Base-by-base conservation (phyloP, 495 filamentous ascomycete species). In the Poronia punctata region DNA sequence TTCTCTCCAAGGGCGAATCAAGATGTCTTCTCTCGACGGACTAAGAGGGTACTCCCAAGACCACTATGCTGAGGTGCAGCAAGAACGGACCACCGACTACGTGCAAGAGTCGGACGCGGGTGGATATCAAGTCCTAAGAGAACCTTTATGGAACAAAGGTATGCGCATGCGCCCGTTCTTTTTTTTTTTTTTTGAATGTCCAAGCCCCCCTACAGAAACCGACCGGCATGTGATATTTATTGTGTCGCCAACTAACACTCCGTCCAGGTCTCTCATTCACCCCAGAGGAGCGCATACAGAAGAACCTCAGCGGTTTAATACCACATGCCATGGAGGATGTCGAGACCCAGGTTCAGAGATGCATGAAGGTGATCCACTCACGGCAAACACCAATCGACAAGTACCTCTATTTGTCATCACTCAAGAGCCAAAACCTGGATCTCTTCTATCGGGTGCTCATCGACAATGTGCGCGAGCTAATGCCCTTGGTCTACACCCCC, bases 401-500 rank as follows among this genome's bases (percentile, higher is more conserved):
- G 64, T 98, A 92, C 63, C 78, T 90, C 32, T 98, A 97, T 64
- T 73, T 98, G 57, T 88, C 84, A 51, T 75, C 80, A 19, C 74
- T 98, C 57, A 85, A 90, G 66, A 82, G 79, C 55, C 82, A 86
- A 50, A 95, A 96, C 64, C 76, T 83, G 23, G 86, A 96, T 62
- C 75, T 98, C 34, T 98, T 96, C 71, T 98, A 95, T 73, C 78
- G 92, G 49, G 70, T 98, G 49, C 73, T 96, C 47, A 86, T 88
- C 45, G 82, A 90, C 60, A 83, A 97, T 66, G 78, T 95, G 50
- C 83, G 84, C 66, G 84, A 90, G 56, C 65, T 96, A 50, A 95
- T 93, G 50, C 92, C 92, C 30, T 68, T 96, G 42, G 94, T 98
- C 53, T 98, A 98, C 67, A 98, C 92, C 12, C 92, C 92, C 4